These are phyloP conservation scores for Penstemon newberryi DNA, from an alignment of 257 asterid genomes.

Conservation along the genomic window DNA sequence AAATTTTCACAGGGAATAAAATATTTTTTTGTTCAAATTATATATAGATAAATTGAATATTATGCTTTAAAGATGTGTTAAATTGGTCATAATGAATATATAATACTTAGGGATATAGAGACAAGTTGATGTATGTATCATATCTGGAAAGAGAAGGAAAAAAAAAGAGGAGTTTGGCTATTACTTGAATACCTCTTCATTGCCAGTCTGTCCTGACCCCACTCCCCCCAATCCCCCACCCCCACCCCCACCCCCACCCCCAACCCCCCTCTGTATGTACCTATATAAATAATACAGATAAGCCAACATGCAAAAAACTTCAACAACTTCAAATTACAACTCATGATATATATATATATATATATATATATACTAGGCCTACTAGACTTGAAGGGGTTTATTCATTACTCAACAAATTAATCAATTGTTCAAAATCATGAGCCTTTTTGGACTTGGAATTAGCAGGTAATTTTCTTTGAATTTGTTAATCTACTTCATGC, in stretches of 20 bases:
- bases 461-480: constrained; percentile 34
- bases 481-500: constrained; percentile 30
- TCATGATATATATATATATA: background rate
- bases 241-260: constrained; percentile 13
- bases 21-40: too few species aligned
- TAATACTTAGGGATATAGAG: constrained; percentile 21
- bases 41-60: too few species aligned
- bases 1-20: too few species aligned
- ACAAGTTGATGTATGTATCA: constrained; percentile 9
- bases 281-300: constrained; percentile 30
- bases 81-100: too few species aligned
- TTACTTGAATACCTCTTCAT: constrained; percentile 29
- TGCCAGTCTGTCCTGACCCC: constrained; percentile 48
- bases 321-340: constrained; percentile 6
- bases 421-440: constrained; percentile 32
- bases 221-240: constrained; percentile 19
- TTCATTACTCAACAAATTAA: background rate
- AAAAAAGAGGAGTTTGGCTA: constrained; percentile 9
- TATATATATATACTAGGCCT: background rate
- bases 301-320: constrained; percentile 29
- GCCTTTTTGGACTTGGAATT: constrained; percentile 49
- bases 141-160: background rate
- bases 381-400: background rate
- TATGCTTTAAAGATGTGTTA: too few species aligned
- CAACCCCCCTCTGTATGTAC: background rate